Conservation (phyloP, 225 moss, liverwort and hornwort genomes). For the Anthoceros angustus region DNA sequence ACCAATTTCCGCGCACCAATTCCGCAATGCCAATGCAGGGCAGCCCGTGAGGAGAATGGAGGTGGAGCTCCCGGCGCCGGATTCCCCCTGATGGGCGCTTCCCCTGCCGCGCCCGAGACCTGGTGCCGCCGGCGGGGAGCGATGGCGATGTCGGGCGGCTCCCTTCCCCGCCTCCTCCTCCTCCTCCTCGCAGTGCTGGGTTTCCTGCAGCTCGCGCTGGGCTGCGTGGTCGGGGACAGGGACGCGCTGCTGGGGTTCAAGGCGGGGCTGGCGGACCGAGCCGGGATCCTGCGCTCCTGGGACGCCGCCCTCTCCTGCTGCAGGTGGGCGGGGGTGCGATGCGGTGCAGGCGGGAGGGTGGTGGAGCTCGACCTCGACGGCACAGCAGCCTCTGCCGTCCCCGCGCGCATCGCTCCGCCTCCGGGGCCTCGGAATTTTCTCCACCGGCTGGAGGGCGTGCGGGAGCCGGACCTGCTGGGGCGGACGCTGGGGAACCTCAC, state of each 20-base stretch:
- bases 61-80: too few relatives aligned
- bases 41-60: too few relatives aligned
- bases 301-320: not conserved
- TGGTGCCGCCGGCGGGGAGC: too few relatives aligned
- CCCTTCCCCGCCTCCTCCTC: not conserved
- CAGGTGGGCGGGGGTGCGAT: not conserved
- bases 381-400: too few relatives aligned
- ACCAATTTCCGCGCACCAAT: too few relatives aligned
- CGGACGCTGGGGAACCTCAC: not conserved
- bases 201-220: not conserved
- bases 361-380: not conserved
- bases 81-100: too few relatives aligned
- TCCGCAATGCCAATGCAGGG: too few relatives aligned
- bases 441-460: not conserved
- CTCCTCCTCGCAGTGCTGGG: not conserved
- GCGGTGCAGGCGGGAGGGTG: not conserved
- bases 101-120: too few relatives aligned
- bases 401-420: too few relatives aligned
- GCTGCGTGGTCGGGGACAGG: not conserved
- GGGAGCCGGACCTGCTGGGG: not conserved
- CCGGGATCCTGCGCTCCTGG: not conserved
- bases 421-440: not conserved
- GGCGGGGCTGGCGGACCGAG: not conserved
- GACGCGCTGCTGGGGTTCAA: not conserved
- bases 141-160: too few relatives aligned